phyloP scores from a whole-genome alignment of 192 early-diverging fungal genomes.

The Entomortierella lignicola region DNA sequence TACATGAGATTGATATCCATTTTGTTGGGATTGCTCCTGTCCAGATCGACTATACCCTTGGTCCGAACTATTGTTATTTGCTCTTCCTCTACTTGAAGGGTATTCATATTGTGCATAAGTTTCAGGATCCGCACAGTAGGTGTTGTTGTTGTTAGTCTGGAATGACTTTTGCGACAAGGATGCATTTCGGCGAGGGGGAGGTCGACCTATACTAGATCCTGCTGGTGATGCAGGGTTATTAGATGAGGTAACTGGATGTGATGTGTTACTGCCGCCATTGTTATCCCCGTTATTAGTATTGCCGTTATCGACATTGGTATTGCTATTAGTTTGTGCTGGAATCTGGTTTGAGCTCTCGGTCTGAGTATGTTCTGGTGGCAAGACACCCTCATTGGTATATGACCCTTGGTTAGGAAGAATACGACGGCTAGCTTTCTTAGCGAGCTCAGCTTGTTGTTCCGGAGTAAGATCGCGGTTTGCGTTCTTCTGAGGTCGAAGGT shows the following conservation, averaged over 20 bases:
- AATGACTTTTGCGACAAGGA: conserved; percentile 36
- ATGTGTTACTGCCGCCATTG: background rate
- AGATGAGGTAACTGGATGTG: background rate
- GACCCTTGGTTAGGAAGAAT: conserved; percentile 49
- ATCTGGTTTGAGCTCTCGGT: conserved; percentile 2
- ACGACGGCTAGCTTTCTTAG: conserved; percentile 44
- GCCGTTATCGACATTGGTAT: background rate
- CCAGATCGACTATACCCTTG: conserved; percentile 6
- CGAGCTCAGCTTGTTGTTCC: conserved; percentile 49
- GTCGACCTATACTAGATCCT: background rate
- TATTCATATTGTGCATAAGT: conserved; percentile 17
- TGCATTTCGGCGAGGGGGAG: conserved; percentile 27
- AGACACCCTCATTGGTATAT: conserved; percentile 41
- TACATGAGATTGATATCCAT: too few relatives aligned
- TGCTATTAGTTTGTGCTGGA: background rate
- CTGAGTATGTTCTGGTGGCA: conserved; percentile 13
- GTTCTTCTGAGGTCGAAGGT: conserved; percentile 23
- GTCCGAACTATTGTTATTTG: conserved; percentile 10
- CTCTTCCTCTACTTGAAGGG: conserved; percentile 2
- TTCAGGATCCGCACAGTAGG: conserved; percentile 5
- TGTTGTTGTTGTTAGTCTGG: background rate
- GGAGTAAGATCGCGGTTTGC: conserved; percentile 22
- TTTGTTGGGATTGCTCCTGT: background rate
- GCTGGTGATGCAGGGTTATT: background rate
- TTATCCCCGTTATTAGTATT: background rate